Conservation (phyloP, 163 green algal species). For the Coccomyxa subellipsoidea region DNA sequence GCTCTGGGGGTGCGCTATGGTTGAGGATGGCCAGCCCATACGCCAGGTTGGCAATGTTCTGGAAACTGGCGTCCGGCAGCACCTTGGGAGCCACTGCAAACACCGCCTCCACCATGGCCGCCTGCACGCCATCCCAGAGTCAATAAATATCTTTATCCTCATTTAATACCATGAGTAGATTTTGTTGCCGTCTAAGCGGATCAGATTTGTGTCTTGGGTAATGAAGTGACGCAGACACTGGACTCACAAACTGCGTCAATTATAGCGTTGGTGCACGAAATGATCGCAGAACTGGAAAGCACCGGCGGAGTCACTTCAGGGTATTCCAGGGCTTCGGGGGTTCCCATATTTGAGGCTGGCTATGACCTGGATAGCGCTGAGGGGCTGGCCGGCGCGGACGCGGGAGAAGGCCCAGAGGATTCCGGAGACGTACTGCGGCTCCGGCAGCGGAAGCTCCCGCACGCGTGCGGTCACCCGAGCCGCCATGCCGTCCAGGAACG, state of each 20-base stretch:
- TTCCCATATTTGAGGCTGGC: too few relatives aligned
- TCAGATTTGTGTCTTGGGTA: too few relatives aligned
- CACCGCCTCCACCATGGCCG: background rate
- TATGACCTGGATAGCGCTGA: background rate
- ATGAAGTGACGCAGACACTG: too few relatives aligned
- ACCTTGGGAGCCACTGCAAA: background rate
- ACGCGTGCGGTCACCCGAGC: background rate
- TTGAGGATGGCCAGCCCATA: background rate
- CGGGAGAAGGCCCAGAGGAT: background rate
- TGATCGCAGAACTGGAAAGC: too few relatives aligned
- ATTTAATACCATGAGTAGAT: too few relatives aligned
- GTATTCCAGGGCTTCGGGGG: too few relatives aligned
- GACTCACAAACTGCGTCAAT: too few relatives aligned
- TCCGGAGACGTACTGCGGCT: background rate
- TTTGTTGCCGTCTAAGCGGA: too few relatives aligned
- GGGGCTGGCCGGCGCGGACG: background rate
- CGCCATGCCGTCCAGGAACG: background rate
- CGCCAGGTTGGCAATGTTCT: background rate
- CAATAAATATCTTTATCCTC: too few relatives aligned
- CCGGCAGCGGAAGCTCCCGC: background rate
- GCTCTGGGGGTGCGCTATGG: background rate
- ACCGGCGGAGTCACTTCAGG: too few relatives aligned
- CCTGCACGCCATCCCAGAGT: background rate
- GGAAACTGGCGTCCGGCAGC: background rate
- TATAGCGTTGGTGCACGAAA: too few relatives aligned